Conservation (phyloP, 495 filamentous ascomycete genomes). For the Podospora bellae-mahoneyi region DNA sequence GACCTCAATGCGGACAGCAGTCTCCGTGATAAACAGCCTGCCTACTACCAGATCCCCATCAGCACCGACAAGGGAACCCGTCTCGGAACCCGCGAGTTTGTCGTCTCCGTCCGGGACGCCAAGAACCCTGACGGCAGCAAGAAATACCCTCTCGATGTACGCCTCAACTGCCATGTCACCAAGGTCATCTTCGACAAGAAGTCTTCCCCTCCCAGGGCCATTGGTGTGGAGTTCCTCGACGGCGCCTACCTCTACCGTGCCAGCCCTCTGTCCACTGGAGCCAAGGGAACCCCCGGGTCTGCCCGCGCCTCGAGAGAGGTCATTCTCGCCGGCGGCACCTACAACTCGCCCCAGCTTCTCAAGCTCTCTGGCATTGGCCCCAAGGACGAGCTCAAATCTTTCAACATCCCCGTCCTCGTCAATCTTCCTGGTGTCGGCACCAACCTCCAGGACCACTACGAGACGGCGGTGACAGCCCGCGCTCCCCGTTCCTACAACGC, state of each 20-base stretch:
- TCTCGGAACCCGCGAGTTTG: constrained; percentile 52
- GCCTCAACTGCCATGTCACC: constrained; percentile 58
- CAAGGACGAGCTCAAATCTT: constrained; percentile 40
- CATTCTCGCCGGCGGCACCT: constrained; percentile 59
- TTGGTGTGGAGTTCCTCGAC: constrained; percentile 60
- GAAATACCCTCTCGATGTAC: constrained; percentile 59
- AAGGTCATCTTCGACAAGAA: constrained; percentile 52
- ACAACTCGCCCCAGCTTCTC: constrained; percentile 62
- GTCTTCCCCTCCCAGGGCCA: constrained; percentile 47
- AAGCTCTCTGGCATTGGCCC: constrained; percentile 63
- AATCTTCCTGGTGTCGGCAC: constrained; percentile 60
- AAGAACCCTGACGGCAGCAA: constrained; percentile 49
- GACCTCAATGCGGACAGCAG: constrained; percentile 51
- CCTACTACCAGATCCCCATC: constrained; percentile 54
- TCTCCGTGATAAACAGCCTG: constrained; percentile 26
- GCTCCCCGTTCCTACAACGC: constrained; percentile 42
- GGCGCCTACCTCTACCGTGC: constrained; percentile 60
- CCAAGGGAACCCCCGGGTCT: constrained; percentile 41
- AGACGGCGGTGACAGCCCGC: constrained; percentile 48
- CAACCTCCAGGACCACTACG: constrained; percentile 67
- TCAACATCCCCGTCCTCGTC: constrained; percentile 49
- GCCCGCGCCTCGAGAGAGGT: constrained; percentile 56
- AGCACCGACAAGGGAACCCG: constrained; percentile 46
- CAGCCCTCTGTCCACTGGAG: constrained; percentile 41
- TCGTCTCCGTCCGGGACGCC: constrained; percentile 50